A percentile compares a stretch with the other conserved stretches of the same genome.
These are phyloP conservation scores for Nannochloropsis salina DNA, from an alignment of 108 stramenopile species.

Conservation along the genomic window DNA sequence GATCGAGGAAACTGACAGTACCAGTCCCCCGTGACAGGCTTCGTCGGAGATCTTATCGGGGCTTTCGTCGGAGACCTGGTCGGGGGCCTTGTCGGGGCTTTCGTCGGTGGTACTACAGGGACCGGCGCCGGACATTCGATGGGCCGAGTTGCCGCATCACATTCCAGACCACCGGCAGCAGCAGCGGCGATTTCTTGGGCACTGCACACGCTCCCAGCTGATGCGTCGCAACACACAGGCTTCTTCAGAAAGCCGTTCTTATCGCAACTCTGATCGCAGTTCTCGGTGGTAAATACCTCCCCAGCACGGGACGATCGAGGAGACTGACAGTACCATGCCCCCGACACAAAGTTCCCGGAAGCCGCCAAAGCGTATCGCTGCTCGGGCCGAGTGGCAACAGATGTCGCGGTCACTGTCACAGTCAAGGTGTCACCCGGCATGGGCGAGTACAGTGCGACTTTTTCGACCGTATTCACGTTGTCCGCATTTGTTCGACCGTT, in stretches of 20 bases:
- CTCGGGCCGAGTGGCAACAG: neutral
- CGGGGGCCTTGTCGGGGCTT: neutral
- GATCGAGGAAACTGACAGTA: conserved; percentile 14
- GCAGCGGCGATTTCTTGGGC: neutral
- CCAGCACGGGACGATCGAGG: neutral
- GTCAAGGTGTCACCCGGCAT: neutral
- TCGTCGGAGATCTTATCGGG: neutral
- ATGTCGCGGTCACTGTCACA: neutral
- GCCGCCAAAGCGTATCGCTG: neutral
- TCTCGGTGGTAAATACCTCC: neutral
- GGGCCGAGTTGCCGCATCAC: neutral
- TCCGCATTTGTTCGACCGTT: conserved; percentile 33
- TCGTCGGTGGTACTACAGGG: neutral
- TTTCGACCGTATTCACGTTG: conserved; percentile 42
- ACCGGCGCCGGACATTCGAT: neutral
- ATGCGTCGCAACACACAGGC: neutral
- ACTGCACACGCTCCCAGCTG: neutral
- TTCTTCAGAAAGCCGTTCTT: neutral
- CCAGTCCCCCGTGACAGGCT: neutral
- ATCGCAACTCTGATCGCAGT: neutral
- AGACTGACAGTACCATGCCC: neutral
- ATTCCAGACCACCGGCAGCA: neutral
- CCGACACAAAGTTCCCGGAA: neutral
- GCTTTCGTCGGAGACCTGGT: neutral
- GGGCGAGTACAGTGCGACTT: conserved; percentile 21